Evolutionary conservation across 2,329 filamentous ascomycete genomes (phyloP), one percentile per base, ranked within the genome.

Genomic region (Neophaeococcomyces mojaviensis): DNA sequence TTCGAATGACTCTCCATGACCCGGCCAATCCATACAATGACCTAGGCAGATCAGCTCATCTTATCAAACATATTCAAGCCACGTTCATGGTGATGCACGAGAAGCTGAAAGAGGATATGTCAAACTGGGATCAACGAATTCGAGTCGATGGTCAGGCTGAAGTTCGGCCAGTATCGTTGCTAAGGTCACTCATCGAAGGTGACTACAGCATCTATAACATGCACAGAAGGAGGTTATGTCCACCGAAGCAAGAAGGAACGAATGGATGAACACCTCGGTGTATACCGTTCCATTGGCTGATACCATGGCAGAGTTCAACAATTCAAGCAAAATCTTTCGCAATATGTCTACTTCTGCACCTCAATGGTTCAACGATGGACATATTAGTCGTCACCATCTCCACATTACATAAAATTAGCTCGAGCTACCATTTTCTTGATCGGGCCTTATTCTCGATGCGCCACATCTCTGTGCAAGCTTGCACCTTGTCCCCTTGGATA

Each of bases 21-120:
- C 79, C 79, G 0, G 73, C 75, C 6, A 70, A 80, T 55, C 67
- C 69, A 16, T 66, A 67, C 55, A 79, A 79, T 57, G 74, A 82
- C 55, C 65, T 81, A 1, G 78, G 78, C 28, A 61, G 64, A 35
- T 46, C 45, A 15, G 68, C 63, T 36, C 62, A 67, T 44, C 66
- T 66, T 12, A 73, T 76, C 49, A 68, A 68, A 48, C 71, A 79
- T 47, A 55, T 81, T 13, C 67, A 73, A 49, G 49, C 46, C 10
- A 72, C 68, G 0, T 68, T 77, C 36, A 52, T 55, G 33, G 22
- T 24, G 13, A 24, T 55, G 28, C 40, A 42, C 19, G 19, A 41
- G n/a, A 46, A 45, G 15, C 22, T 57, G 22, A 50, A 50, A 31
- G 15, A 46, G 8, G 44, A 42, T 20, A 50, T 57, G 49, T 20